These are phyloP conservation scores for Thyridium curvatum DNA, from an alignment of 2,329 filamentous ascomycete species.

Conservation along the genomic window DNA sequence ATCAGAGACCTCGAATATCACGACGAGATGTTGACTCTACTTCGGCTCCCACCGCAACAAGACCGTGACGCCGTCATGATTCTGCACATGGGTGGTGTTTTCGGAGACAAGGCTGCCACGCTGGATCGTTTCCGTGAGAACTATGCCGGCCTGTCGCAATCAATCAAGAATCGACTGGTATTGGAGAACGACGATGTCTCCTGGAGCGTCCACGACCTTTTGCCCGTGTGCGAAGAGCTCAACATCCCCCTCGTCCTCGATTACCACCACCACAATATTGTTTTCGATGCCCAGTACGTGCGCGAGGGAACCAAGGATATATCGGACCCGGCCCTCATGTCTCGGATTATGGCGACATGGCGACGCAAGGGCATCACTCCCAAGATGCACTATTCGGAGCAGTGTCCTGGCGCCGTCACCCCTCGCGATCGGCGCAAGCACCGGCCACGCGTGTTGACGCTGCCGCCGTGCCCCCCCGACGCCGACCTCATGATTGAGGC, in stretches of 20 bases:
- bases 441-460: constrained; percentile 66
- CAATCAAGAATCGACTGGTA: constrained; percentile 74
- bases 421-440: constrained; percentile 77
- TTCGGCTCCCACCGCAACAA: constrained; percentile 70
- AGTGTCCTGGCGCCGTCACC: constrained; percentile 68
- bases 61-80: constrained; percentile 91
- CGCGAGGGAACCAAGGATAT: constrained; percentile 85
- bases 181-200: constrained; percentile 92
- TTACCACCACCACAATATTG: constrained; percentile 92
- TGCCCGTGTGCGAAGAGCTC: constrained; percentile 88
- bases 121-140: constrained; percentile 72
- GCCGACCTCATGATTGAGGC: constrained; percentile 99
- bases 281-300: constrained; percentile 67
- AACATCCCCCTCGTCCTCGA: constrained; percentile 90
- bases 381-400: constrained; percentile 97
- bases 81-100: constrained; percentile 85
- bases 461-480: constrained; percentile 74
- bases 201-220: constrained; percentile 86
- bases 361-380: constrained; percentile 75
- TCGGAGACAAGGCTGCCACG: constrained; percentile 78
- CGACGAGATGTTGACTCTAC: constrained; percentile 71
- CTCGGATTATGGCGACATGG: constrained; percentile 80
- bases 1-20: constrained; percentile 84
- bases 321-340: constrained; percentile 53
- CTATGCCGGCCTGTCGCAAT: constrained; percentile 58